Base-by-base conservation (phyloP, 202 grass and related monocot species). In the Alloteropsis angusta region DNA sequence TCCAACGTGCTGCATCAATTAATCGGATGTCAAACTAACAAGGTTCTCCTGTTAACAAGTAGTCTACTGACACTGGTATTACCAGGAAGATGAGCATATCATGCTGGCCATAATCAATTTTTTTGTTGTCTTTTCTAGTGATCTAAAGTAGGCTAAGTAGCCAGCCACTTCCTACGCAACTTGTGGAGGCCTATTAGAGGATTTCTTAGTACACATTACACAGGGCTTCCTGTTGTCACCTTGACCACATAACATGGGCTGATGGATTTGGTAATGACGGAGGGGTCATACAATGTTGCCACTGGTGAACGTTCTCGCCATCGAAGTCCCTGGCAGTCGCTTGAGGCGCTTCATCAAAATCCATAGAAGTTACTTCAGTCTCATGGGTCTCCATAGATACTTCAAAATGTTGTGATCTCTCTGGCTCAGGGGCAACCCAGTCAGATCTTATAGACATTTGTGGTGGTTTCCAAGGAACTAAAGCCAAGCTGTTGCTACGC, bases 381-480 rank as follows among this genome's bases (percentile, higher is more conserved):
- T 94, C 85, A 62, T 92, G 88, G 67, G 84, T 81, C 38, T 94
- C 95, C 91, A 90, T 85, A 45, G 73, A 75, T 44, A 68, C 87
- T 72, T 87, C 80, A 43, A 78, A 39, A 14, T 5, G 35, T 10
- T 41, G 23, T 38, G 23, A 35, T 39, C 21, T 60, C 13, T 80
- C 60, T 5, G 68, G 74, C 76, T 58, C n/a, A 75, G 63, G 28
- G 3, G 36, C 26, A n/a, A 56, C 46, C 74, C 54, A 88, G 72
- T 79, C 61, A 75, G 76, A 75, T 65, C 44, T 49, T 17, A 37
- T 26, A 65, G 76, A 12, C 46, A 75, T 49, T 9, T 80, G 75
- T 16, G 15, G 74, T 62, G 90, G 87, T n/a, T 80, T 77, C 95
- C 95, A 98, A 14, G 89, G 92, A 85, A 98, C 85, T 70, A 98